A percentile compares a stretch with the other conserved stretches of the same genome.
phyloP scores from a whole-genome alignment of 192 early-diverging fungal genomes.

The Linnemannia schmuckeri region DNA sequence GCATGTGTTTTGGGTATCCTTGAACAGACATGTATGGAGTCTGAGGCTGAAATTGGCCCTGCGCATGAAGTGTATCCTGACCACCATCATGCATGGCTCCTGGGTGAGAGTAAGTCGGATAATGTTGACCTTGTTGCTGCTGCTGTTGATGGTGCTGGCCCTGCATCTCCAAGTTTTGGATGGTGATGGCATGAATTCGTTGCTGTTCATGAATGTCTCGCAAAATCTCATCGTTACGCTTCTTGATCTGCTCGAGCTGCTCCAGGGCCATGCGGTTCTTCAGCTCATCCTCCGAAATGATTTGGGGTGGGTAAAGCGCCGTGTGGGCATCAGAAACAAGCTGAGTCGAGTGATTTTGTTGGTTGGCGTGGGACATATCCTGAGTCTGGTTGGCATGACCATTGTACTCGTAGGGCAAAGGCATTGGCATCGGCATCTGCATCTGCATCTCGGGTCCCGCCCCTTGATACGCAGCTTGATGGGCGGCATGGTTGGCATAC shows the following conservation, averaged over 20 bases:
- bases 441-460: background rate
- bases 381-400: slow-evolving; percentile 9
- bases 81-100: slow-evolving; percentile 3
- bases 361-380: slow-evolving; percentile 12
- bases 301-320: slow-evolving; percentile 43
- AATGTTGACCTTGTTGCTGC: slow-evolving; percentile 1
- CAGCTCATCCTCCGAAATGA: slow-evolving; percentile 35
- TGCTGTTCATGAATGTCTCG: slow-evolving; percentile 36
- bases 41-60: slow-evolving; percentile 19
- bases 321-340: slow-evolving; percentile 13
- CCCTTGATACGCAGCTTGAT: slow-evolving; percentile 5
- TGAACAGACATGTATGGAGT: background rate
- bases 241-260: slow-evolving; percentile 39
- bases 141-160: background rate
- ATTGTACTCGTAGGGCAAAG: slow-evolving; percentile 17
- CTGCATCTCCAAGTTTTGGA: slow-evolving; percentile 40
- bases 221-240: slow-evolving; percentile 34
- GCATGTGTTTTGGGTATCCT: slow-evolving; percentile 14
- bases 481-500: background rate
- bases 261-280: slow-evolving; percentile 27
- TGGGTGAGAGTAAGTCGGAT: slow-evolving; percentile 7
- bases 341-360: slow-evolving; percentile 6
- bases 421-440: slow-evolving; percentile 40
- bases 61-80: slow-evolving; percentile 15
- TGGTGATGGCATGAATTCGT: slow-evolving; percentile 13